Percentiles rank a stretch among this genome's conserved stretches.
phyloP scores from a whole-genome alignment of 352 stramenopile genomes.

The Globisporangium orthogonon region DNA sequence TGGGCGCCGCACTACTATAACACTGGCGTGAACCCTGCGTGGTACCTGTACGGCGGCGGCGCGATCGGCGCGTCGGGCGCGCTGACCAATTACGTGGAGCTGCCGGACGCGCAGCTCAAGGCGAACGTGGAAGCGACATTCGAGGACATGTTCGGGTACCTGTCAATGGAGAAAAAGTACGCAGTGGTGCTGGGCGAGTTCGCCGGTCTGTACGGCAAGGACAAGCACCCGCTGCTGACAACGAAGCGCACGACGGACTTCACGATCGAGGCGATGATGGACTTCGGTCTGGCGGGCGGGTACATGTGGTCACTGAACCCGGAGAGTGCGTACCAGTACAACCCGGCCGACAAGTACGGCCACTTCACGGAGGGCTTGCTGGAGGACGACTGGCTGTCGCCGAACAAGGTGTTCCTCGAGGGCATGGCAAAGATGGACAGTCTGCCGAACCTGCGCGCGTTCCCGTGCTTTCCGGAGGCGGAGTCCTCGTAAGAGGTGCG shows the following conservation, averaged over 20 bases:
- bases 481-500: no score
- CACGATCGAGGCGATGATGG: conserved; percentile 56
- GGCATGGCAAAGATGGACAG: conserved; percentile 46
- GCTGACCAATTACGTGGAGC: conserved; percentile 16
- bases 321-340: conserved; percentile 72
- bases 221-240: conserved; percentile 39
- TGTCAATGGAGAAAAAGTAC: conserved; percentile 9
- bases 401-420: conserved; percentile 53
- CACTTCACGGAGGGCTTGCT: conserved; percentile 61
- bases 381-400: conserved; percentile 61
- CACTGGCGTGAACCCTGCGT: conserved; percentile 19
- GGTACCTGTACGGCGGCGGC: conserved; percentile 26
- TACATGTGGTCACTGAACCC: conserved; percentile 82
- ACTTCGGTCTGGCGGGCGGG: conserved; percentile 43
- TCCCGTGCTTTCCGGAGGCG: conserved; percentile 43
- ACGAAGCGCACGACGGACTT: conserved; percentile 63
- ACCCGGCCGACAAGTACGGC: conserved; percentile 54
- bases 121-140: conserved; percentile 20
- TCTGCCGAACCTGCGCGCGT: conserved; percentile 52
- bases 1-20: conserved; percentile 36
- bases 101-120: conserved; percentile 19
- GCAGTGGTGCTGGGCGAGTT: conserved; percentile 43
- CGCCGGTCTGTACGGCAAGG: conserved; percentile 43
- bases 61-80: conserved; percentile 8
- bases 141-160: conserved; percentile 37